Evolutionary conservation across 2,329 filamentous ascomycete genomes (phyloP), one percentile per base, ranked within the genome.

Genomic region (Trichoderma polysporum): DNA sequence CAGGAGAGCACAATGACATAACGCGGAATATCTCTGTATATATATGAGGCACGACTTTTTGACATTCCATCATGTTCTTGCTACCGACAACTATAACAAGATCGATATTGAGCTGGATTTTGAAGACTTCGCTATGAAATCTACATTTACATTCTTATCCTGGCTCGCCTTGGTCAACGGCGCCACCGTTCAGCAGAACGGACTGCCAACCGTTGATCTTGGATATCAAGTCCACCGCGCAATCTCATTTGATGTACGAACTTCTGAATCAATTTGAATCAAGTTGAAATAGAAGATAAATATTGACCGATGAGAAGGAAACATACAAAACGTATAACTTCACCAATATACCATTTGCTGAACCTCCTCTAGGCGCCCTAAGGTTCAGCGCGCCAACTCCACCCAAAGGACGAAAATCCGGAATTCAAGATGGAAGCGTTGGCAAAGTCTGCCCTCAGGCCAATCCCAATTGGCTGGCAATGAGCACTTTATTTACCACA

Each of bases 401-500:
- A 13, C 65, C 50, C 15, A 56, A 33, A 13, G 58, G 58, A 10
- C 65, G 65, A 17, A 67, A 64, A 27, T 37, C 17, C 13, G 65
- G 31, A 10, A 50, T 67, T 17, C 59, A 67, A 13, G 31, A 67
- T 41, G 65, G 65, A 22, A 63, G 65, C 6, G 8, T 67, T 57
- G 59, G 65, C 58, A 67, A 64, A 35, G 60, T 67, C 22, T 67
- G 58, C 7, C 65, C 65, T n/a, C 65, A 67, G 19, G 50, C 58
- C 1, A 57, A 13, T 29, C 65, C 65, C 0, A 15, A 50, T 22
- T 67, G 59, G 58, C 22, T 67, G 13, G 35, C 22, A 22, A 57
- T 67, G 22, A 19, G 58, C 15, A 19, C 10, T n/a, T 12, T 63
- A 13, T 67, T 67, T 27, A n/a, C n/a, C 22, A 17, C 49, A 1